Evolutionary conservation across 805 yeast genomes (phyloP), one percentile per base, ranked within the genome.

Genomic region (Cyberlindnera bimundalis): DNA sequence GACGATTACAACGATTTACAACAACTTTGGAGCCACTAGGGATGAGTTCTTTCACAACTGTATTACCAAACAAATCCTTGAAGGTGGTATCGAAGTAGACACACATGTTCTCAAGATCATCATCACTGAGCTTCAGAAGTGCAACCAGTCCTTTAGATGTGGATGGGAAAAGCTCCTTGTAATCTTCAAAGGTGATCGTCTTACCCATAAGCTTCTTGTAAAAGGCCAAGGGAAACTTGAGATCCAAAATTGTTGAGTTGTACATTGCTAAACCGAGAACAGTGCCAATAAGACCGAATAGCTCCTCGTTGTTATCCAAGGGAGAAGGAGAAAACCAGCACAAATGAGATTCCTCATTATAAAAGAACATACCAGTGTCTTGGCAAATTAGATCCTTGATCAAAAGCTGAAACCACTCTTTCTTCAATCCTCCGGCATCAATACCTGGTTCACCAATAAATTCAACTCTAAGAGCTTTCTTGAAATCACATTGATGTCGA

Each of bases 361-460:
- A 75, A 8, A 65, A 56, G 46, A 93, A 81, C 60, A 89, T 69
- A 0, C 87, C 88, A 24, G 79, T 75, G 34, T 68, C 66, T 2
- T 89, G 84, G 53, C 74, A 75, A 56, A 90, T 84, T 2, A 91
- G 60, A 19, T 82, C 81, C 43, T 75, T 76, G 1, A 85, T 79
- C 29, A 93, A 65, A 29, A 90, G 62, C 35, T 79, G 67, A 60
- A 93, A 90, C 99, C 99, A 91, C 56, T 91, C 99, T 56, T 89
- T 90, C 53, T 83, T 78, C 43, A 91, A 70, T 0, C 99, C 99
- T 2, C 99, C 98, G 1, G 89, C 97, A 65, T 91, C 99, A 17
- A 91, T 76, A 0, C 98, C 99, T 0, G 90, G 95, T 56, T 91
- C 99, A 44, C 81, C 81, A 4, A 82, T 65, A 59, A 93, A 91